Percentiles rank a stretch among this genome's conserved stretches.
Conservation (phyloP, 2,329 filamentous ascomycete species). For the Tolypocladium guangdongense region DNA sequence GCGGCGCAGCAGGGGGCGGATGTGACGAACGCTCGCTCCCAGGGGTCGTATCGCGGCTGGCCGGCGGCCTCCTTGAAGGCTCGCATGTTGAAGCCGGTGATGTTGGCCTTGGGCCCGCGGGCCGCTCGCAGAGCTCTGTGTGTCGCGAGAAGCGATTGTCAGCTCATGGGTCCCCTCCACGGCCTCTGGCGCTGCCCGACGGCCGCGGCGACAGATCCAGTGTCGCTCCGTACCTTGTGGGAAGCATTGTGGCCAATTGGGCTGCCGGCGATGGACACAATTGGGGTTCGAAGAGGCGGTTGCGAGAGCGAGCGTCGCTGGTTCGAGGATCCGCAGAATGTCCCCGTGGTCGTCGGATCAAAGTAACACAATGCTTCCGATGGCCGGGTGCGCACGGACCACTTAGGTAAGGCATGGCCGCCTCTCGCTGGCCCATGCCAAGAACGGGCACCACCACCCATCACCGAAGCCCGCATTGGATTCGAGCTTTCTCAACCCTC, state of each 20-base stretch:
- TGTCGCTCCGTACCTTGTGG: slow-evolving; percentile 22
- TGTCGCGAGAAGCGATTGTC: slow-evolving; percentile 3
- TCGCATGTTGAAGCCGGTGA: slow-evolving; percentile 86
- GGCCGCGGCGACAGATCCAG: neutral
- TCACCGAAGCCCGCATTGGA: neutral
- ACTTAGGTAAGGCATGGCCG: slow-evolving; percentile 1
- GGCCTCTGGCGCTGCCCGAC: neutral
- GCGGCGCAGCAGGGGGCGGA: neutral
- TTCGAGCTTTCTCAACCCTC: neutral
- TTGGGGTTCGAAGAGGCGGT: neutral
- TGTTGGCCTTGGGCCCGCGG: slow-evolving; percentile 52
- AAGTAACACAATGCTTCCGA: slow-evolving; percentile 7
- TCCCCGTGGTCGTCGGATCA: slow-evolving; percentile 10
- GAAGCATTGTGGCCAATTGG: slow-evolving; percentile 22
- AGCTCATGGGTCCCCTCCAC: neutral
- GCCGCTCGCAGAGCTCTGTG: slow-evolving; percentile 39
- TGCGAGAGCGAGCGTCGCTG: neutral
- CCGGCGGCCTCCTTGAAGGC: slow-evolving; percentile 65
- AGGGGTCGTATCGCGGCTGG: slow-evolving; percentile 52
- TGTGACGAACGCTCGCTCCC: slow-evolving; percentile 49
- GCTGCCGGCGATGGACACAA: slow-evolving; percentile 1
- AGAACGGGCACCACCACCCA: neutral
- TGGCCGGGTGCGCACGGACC: slow-evolving; percentile 8
- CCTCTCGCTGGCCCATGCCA: neutral
- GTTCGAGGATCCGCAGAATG: slow-evolving; percentile 1